Evolutionary conservation across 1,284 basidiomycete species (phyloP).

Genomic region (Ustilago nuda): DNA sequence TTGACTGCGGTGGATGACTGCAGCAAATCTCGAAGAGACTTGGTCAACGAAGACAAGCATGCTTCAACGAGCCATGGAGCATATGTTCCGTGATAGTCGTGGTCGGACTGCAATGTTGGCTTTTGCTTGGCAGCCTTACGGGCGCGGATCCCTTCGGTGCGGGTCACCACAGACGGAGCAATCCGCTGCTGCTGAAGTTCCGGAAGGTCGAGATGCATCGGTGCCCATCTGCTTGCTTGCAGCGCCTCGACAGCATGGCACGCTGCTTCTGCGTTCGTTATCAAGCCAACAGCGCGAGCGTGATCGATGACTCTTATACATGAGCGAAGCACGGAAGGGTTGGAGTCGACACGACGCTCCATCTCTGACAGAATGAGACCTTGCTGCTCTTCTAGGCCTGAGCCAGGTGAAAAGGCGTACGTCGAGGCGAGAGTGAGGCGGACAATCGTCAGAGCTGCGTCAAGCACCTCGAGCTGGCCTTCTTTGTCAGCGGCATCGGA

Average conservation of each 20-base stretch:
- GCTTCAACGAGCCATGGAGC: slow-evolving; percentile 39
- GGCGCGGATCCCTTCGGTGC: slow-evolving; percentile 32
- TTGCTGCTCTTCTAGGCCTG: slow-evolving; percentile 23
- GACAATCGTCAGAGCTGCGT: slow-evolving; percentile 37
- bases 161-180: neutral
- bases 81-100: slow-evolving; percentile 29
- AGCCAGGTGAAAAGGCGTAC: slow-evolving; percentile 27
- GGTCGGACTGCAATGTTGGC: slow-evolving; percentile 9
- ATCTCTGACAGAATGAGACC: slow-evolving; percentile 40
- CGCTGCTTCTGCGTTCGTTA: slow-evolving; percentile 21
- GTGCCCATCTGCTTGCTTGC: slow-evolving; percentile 33
- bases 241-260: slow-evolving; percentile 33
- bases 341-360: slow-evolving; percentile 35
- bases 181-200: slow-evolving; percentile 19
- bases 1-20: neutral
- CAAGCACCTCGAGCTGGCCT: slow-evolving; percentile 31
- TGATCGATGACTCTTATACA: slow-evolving; percentile 28
- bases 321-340: slow-evolving; percentile 35
- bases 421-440: slow-evolving; percentile 37
- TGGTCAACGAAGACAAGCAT: slow-evolving; percentile 19
- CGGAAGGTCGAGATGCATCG: slow-evolving; percentile 25
- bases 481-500: slow-evolving; percentile 6
- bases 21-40: neutral
- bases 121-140: slow-evolving; percentile 26
- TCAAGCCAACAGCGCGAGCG: slow-evolving; percentile 9